Evolutionary conservation across 148 eudicot genomes (phyloP).

Genomic region (Arbutus unedo): DNA sequence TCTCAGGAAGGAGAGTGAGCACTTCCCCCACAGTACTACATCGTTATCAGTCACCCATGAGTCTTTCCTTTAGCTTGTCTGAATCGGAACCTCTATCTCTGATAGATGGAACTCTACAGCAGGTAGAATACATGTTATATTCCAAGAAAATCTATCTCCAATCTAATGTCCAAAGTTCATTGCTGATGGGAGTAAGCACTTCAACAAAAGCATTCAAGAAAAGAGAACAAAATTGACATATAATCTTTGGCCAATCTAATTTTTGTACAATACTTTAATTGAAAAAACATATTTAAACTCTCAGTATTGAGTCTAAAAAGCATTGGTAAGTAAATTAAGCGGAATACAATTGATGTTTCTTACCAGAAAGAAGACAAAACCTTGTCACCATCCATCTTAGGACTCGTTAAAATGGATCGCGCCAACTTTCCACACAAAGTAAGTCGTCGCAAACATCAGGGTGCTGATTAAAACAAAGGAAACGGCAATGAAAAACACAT

Average conservation of each 20-base stretch:
- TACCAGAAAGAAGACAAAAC: neutral
- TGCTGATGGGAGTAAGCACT: neutral
- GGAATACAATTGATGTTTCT: neutral
- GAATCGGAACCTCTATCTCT: too few species aligned
- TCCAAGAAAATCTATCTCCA: neutral
- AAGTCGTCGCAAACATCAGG: constrained; percentile 87
- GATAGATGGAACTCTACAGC: neutral
- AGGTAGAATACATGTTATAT: neutral
- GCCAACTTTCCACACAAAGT: constrained; percentile 87
- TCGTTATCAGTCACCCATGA: too few species aligned
- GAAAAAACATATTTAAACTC: neutral
- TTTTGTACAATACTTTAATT: constrained; percentile 7
- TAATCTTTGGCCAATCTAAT: constrained; percentile 4
- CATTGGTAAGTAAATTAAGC: neutral
- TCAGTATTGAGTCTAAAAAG: neutral
- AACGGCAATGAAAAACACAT: constrained; percentile 47
- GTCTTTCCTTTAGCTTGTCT: too few species aligned
- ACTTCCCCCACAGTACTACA: too few species aligned
- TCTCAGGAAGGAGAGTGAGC: too few species aligned
- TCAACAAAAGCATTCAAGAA: neutral
- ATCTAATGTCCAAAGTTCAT: neutral
- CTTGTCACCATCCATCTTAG: constrained; percentile 21
- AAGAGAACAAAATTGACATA: neutral
- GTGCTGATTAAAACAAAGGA: constrained; percentile 82
- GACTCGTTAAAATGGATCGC: constrained; percentile 89